Conservation (phyloP, 83 land plant species). For the Diphasiastrum complanatum region DNA sequence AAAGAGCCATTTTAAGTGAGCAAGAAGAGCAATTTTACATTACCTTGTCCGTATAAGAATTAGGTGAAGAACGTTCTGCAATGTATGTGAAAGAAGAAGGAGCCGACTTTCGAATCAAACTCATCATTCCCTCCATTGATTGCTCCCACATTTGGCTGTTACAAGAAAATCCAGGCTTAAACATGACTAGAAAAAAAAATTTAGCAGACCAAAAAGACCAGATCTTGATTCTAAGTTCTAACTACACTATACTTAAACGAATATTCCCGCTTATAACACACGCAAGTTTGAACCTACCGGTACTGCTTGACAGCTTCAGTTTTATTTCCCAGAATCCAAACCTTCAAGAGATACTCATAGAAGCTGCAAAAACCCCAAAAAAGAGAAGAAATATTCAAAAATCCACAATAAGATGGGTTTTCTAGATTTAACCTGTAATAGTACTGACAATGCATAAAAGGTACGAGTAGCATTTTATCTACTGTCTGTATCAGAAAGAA, state of each 20-base stretch:
- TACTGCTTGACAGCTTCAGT: slow-evolving; percentile 74
- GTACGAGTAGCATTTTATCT: no score
- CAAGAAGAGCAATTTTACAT: background rate
- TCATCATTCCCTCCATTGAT: slow-evolving; percentile 83
- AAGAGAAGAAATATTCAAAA: background rate
- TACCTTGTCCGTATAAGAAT: slow-evolving; percentile 66
- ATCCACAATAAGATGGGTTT: background rate
- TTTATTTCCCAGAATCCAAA: slow-evolving; percentile 94
- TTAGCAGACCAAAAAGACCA: no score
- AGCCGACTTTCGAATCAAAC: slow-evolving; percentile 59
- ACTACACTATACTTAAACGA: no score
- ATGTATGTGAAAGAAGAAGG: slow-evolving; percentile 74
- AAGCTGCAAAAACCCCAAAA: slow-evolving; percentile 50
- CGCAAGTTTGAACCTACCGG: slow-evolving; percentile 43
- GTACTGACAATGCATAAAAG: no score
- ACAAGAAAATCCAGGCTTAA: no score
- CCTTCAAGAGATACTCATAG: slow-evolving; percentile 95
- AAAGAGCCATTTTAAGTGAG: background rate
- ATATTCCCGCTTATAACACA: no score
- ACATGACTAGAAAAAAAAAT: no score
- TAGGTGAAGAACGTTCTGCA: slow-evolving; percentile 60
- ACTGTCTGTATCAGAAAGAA: no score
- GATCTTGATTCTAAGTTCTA: no score
- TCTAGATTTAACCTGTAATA: no score
- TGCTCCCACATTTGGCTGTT: slow-evolving; percentile 97